Base-by-base conservation (phyloP, 2,329 filamentous ascomycete genomes). In the Botryosphaeria agaves region DNA sequence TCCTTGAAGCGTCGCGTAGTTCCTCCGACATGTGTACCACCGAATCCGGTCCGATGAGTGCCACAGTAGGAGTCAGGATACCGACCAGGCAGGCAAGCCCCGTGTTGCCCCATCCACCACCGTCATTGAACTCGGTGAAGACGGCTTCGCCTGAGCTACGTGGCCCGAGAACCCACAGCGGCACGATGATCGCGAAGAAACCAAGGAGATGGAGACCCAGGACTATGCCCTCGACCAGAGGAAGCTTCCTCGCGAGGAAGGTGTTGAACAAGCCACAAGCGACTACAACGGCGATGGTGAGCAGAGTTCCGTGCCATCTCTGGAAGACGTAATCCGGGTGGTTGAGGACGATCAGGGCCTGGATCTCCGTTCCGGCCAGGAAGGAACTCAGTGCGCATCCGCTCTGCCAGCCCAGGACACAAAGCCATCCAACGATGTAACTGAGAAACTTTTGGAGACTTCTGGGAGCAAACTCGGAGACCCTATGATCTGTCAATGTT, bases 331-430 rank as follows among this genome's bases (percentile, higher is more conserved):
- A 64, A 2, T 41, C 41, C 2, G 48, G 46, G 29, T 59, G 41
- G 34, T 61, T 61, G 18, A 64, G 41, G 14, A 57, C 48, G 8
- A 60, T 48, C 4, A 64, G 36, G 0, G 56, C 59, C 39, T 64
- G 58, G 3, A 64, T 55, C 24, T 58, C 54, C 4, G 49, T 55
- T 2, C 54, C 59, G 5, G 55, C 55, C 11, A 61, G 49, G 41
- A 57, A 59, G 8, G 51, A 52, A 29, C 56, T 55, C 3, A 53
- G 49, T 5, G 57, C 56, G 15, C 59, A 52, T 12, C 56, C 53
- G 30, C 51, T 53, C 34, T 62, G 57, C 59, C 58, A 63, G 7
- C 54, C 56, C 3, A 66, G 40, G 3, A 39, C 32, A 16, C 30
- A 31, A 14, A 43, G 34, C 41, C 41, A 32, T 8, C 44, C 45